Base-by-base conservation (phyloP, 495 filamentous ascomycete species). In the Aspergillus incahuasiensis region DNA sequence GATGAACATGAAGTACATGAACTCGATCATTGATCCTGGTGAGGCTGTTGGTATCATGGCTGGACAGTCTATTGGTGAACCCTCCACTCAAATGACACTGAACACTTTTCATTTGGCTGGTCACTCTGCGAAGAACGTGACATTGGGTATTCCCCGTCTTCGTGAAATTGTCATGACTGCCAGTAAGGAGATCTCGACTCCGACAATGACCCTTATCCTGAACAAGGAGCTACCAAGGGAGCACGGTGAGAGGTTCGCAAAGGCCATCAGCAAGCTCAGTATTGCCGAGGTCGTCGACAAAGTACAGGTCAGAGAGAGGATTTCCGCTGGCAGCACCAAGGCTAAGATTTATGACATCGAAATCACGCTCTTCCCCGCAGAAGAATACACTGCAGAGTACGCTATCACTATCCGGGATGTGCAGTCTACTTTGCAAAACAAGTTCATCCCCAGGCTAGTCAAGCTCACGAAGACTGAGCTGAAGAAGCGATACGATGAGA, bases 71-170 rank as follows among this genome's bases (percentile, higher is more conserved):
- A 84, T 99, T 46, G 94, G 94, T 63, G 95, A 97, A 69, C 94
- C 95, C 8, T 96, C 91, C 15, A 99, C 94, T 12, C 94, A 99
- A 70, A 97, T 99, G 95, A 99, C 94, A n/a, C 74, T 98, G 48
- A 98, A 98, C 68, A 98, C 94, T 22, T 98, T 98, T 84, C 94
- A 99, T 82, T 90, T 99, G 81, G 94, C 94, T 64, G 94, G 94
- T 68, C 95, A 97, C 79, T 88, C 92, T 20, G 86, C 95, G 18
- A 97, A 96, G 81, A 99, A 99, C 80, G 94, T 99, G 63, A 99
- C 94, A 4, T 82, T 97, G 20, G 94, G 94, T 88, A 97, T 99
- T 67, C 94, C 94, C 46, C 89, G 94, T 68, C 80, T 99, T 21
- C 82, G 94, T 69, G 94, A 99, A 84, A 97, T 99, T 68, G 84